Evolutionary conservation across 2,329 filamentous ascomycete genomes (phyloP).

Genomic region (Colletotrichum phormii): DNA sequence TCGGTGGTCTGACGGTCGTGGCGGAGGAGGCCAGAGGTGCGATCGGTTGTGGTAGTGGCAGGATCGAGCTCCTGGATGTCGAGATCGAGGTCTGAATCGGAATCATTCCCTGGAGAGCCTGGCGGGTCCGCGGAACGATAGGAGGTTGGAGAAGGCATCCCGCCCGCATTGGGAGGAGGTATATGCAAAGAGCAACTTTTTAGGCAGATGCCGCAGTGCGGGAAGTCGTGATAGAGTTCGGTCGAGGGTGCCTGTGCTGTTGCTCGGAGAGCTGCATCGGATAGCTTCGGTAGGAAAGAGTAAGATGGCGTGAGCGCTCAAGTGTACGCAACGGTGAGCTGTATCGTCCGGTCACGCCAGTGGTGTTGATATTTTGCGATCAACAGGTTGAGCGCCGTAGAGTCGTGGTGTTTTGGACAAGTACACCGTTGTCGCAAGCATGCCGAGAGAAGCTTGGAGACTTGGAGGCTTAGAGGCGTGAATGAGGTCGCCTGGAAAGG

Average conservation of each 20-base stretch:
- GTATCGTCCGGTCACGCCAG: background rate
- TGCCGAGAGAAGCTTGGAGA: constrained; percentile 14
- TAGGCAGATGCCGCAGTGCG: constrained; percentile 15
- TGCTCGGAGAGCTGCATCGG: constrained; percentile 34
- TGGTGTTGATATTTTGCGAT: background rate
- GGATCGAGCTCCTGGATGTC: constrained; percentile 86
- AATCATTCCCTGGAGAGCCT: constrained; percentile 75
- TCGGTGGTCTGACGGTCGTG: constrained; percentile 61
- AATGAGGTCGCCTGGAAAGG: constrained; percentile 13
- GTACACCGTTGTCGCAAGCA: constrained; percentile 22
- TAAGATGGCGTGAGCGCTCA: constrained; percentile 6
- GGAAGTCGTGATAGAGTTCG: constrained; percentile 33
- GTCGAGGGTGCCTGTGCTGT: constrained; percentile 29
- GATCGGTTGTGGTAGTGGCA: constrained; percentile 44
- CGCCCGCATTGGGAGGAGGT: constrained; percentile 45
- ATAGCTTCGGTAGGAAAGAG: constrained; percentile 22
- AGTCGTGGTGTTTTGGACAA: constrained; percentile 26
- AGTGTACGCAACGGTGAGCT: background rate
- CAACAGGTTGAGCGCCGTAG: background rate
- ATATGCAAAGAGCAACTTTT: constrained; percentile 29
- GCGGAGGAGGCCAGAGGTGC: constrained; percentile 52
- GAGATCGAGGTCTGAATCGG: constrained; percentile 82
- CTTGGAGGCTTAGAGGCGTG: background rate
- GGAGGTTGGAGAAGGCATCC: constrained; percentile 67
- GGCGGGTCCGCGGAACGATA: constrained; percentile 70